phyloP scores from a whole-genome alignment of 2,329 filamentous ascomycete species.

The Colletotrichum paranaense region DNA sequence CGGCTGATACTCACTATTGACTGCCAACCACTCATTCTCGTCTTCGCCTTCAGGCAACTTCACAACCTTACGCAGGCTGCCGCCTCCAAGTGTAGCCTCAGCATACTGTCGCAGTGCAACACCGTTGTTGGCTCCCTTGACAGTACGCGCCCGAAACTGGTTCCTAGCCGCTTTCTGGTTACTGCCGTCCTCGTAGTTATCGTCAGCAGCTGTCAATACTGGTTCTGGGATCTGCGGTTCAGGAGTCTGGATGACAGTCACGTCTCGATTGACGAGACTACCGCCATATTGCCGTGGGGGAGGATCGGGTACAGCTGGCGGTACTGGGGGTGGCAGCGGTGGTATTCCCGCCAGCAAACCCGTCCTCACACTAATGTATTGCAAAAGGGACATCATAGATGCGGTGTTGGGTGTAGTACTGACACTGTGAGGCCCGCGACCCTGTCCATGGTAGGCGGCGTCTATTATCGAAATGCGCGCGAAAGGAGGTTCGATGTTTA shows the following conservation, averaged over 20 bases:
- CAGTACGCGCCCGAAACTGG: conserved; percentile 88
- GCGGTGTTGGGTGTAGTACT: conserved; percentile 27
- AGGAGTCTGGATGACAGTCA: conserved; percentile 35
- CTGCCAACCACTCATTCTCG: conserved; percentile 96
- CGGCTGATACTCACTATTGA: conserved; percentile 80
- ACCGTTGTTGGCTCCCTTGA: conserved; percentile 82
- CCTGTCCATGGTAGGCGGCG: conserved; percentile 27
- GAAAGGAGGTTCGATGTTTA: conserved; percentile 27
- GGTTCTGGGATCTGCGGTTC: conserved; percentile 19
- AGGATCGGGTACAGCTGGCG: conserved; percentile 31
- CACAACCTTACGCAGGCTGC: conserved; percentile 94
- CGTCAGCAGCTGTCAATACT: conserved; percentile 44
- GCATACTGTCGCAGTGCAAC: conserved; percentile 98
- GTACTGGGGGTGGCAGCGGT: conserved; percentile 21
- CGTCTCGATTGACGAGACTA: conserved; percentile 34
- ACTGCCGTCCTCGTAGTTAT: conserved; percentile 56
- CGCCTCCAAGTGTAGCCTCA: conserved; percentile 94
- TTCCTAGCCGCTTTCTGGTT: conserved; percentile 85
- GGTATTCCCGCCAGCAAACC: conserved; percentile 33
- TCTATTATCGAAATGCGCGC: conserved; percentile 14
- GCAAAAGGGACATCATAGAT: conserved; percentile 35
- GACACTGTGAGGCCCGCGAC: conserved; percentile 36
- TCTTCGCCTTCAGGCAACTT: conserved; percentile 98
- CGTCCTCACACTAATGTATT: conserved; percentile 40
- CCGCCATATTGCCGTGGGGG: conserved; percentile 24